phyloP scores from a whole-genome alignment of 208 protist species.

The Herpetomonas muscarum region DNA sequence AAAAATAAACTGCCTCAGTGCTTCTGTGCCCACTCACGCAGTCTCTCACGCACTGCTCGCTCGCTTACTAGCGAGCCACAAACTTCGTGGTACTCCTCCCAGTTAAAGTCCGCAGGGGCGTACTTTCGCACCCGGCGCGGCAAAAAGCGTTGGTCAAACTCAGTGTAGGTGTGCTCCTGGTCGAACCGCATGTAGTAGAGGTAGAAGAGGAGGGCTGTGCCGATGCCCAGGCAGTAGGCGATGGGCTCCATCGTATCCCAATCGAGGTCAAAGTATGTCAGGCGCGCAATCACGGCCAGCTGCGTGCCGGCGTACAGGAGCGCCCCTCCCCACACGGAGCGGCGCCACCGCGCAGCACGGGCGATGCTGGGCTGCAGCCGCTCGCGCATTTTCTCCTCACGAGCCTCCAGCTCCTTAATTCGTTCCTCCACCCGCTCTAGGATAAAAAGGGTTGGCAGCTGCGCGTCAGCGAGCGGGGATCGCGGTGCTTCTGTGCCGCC shows the following conservation, averaged over 20 bases:
- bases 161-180: constrained; percentile 45
- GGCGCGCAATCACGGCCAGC: constrained; percentile 70
- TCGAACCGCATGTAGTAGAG: constrained; percentile 54
- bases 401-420: constrained; percentile 22
- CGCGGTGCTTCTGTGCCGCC: neutral
- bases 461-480: neutral
- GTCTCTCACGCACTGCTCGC: constrained; percentile 21
- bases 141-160: constrained; percentile 49
- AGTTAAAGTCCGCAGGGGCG: constrained; percentile 69
- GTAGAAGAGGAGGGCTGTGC: constrained; percentile 64
- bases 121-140: constrained; percentile 50
- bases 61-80: constrained; percentile 41
- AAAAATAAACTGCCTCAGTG: constrained; percentile 28
- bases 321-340: constrained; percentile 53
- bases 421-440: constrained; percentile 33
- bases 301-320: constrained; percentile 58
- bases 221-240: constrained; percentile 66
- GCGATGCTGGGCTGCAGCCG: constrained; percentile 42
- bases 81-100: constrained; percentile 45
- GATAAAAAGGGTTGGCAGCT: constrained; percentile 22
- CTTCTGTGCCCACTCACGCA: constrained; percentile 38
- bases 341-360: constrained; percentile 49
- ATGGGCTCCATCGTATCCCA: constrained; percentile 92
- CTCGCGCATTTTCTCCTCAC: constrained; percentile 34
- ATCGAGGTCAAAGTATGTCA: constrained; percentile 86